Base-by-base conservation (phyloP, 2,329 filamentous ascomycete genomes). In the Periconia sp. region DNA sequence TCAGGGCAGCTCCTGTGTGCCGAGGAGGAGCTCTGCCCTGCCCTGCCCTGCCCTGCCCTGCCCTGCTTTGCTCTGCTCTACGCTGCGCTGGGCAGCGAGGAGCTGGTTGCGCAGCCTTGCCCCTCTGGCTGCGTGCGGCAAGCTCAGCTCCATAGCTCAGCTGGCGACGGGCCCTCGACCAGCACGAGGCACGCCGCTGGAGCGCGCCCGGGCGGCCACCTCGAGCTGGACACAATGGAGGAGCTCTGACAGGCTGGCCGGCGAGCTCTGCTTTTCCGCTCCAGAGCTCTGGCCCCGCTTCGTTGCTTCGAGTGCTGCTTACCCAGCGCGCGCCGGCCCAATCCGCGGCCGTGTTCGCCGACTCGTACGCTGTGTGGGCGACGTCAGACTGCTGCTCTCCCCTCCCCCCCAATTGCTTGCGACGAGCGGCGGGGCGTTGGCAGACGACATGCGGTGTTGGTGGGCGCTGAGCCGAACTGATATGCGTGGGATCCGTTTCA, bases 191-290 rank as follows among this genome's bases (percentile, higher is more conserved):
- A 21, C 17, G 25, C 21, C 7, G 26, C 17, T 24, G n/a, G 23
- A 31, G 13, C 13, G 22, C 29, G 1, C 5, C 4, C 2, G 12
- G 18, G 13, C 37, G 4, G 29, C 13, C 21, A 24, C 26, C 18
- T 26, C 22, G 36, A 36, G 25, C 26, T 24, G 31, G 31, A 13
- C 40, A 36, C 12, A 39, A 43, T 24, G 13, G 33, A 24, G 32
- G 43, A 49, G 40, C 46, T 48, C 40, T 56, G 52, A 43, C 47
- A 46, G 50, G 44, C 43, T 35, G 39, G 24, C 46, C 37, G 47
- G 48, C 35, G 43, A 47, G 40, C 53, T 54, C 43, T 41, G 33
- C n/a, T n/a, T n/a, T n/a, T n/a, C n/a, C n/a, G n/a, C n/a, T n/a
- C n/a, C n/a, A n/a, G n/a, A n/a, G n/a, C n/a, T n/a, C n/a, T n/a